Base-by-base conservation (phyloP, 2,329 filamentous ascomycete species). In the Sphaerostilbella broomeana region DNA sequence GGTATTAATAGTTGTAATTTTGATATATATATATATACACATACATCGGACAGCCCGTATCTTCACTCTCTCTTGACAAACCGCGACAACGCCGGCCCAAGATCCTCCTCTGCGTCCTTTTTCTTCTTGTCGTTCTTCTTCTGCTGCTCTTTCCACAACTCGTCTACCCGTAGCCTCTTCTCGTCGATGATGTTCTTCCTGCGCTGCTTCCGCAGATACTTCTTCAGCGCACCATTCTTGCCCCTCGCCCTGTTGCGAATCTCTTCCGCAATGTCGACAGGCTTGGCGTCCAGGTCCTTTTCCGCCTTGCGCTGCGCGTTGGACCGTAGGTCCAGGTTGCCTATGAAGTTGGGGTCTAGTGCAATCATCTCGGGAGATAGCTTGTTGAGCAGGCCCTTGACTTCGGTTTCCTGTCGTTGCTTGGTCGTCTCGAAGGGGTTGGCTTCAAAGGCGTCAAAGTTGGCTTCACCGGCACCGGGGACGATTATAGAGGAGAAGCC, bases 361-460 rank as follows among this genome's bases (percentile, higher is more conserved):
- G 87, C 86, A 47, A 98, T 98, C 87, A 97, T 98, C 57, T 95
- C 90, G 4, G 92, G 90, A 55, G 89, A 80, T 33, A 98, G 72
- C 69, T 98, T 98, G 72, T 94, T 94, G 52, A 98, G 77, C 48
- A 98, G 72, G 10, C 77, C 72, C 68, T 85, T 87, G 60, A 98
- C 88, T 63, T 98, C 92, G 35, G 76, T 75, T 64, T 98, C 92
- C 62, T 94, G 89, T 54, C 92, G 79, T 67, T 97, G 89, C 66
- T 92, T 94, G 55, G 72, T 75, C 38, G 84, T 95, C 67, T 97
- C 92, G 73, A 90, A 97, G 22, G 92, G 92, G 69, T 98, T 98
- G 52, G 81, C 73, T 63, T 98, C 92, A 38, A 95, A 70, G 3
- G 88, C 85, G 61, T 98, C 92, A 59, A 86, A 95, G 73, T 97